phyloP scores from a whole-genome alignment of 129 eudicot species.

The Tagetes erecta region DNA sequence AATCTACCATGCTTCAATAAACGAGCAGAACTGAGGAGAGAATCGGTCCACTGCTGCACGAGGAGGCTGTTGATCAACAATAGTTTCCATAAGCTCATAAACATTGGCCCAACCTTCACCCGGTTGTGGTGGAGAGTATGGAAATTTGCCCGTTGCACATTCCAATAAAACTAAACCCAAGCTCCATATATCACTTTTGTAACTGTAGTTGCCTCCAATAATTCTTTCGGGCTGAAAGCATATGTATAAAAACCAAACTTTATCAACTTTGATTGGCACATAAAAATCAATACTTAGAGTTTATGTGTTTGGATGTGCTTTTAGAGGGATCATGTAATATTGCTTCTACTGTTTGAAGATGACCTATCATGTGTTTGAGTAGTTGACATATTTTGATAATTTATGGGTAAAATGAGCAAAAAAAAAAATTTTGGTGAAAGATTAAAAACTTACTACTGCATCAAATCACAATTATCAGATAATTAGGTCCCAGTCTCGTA shows the following conservation, averaged over 20 bases:
- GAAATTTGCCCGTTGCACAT: constrained; percentile 84
- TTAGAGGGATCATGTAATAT: too few species aligned
- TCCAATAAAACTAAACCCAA: constrained; percentile 88
- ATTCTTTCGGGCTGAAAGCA: constrained; percentile 88
- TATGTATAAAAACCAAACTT: constrained; percentile 6
- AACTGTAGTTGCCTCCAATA: constrained; percentile 56
- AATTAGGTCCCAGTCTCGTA: background rate
- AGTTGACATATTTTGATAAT: too few species aligned
- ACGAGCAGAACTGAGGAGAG: constrained; percentile 93
- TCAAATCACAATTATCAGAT: too few species aligned
- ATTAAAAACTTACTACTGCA: background rate
- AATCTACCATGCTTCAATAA: constrained; percentile 86
- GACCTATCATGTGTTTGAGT: too few species aligned
- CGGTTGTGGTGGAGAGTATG: constrained; percentile 74
- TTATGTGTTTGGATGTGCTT: too few species aligned
- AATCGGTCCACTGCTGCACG: constrained; percentile 63
- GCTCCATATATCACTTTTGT: constrained; percentile 94
- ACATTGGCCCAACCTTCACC: constrained; percentile 72
- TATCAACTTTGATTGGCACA: constrained; percentile 3
- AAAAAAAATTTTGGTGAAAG: background rate
- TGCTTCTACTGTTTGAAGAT: too few species aligned
- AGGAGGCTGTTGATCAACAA: constrained; percentile 77
- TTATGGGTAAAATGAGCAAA: background rate
- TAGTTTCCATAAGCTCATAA: constrained; percentile 82
- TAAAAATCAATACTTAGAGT: too few species aligned